Evolutionary conservation across 257 asterid species (phyloP), one percentile per base, ranked within the genome.

Genomic region (Gentiana straminea): DNA sequence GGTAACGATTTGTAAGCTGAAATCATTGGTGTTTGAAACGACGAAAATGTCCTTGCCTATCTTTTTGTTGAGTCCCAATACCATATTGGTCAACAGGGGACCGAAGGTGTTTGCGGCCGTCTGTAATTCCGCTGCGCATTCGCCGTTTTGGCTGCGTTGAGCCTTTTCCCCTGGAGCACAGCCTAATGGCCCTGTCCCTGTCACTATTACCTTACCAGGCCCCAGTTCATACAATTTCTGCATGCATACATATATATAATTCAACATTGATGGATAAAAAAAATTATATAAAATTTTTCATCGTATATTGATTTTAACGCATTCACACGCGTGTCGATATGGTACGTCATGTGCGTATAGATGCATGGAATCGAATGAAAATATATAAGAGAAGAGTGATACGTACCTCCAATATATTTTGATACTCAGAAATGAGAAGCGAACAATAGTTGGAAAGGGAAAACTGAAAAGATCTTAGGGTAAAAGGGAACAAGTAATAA

Each of bases 161-260:
- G 96, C 98, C 57, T 84, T 35, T 52, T 86, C 96, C 0, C 94
- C 93, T 0, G 98, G 98, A 54, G 81, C 94, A 52, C 98, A 90
- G 12, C 98, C 98, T 33, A 90, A 8, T 13, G 96, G 98, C 0
- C 98, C 98, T 1, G 86, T 79, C 2, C 98, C 98, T 0, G 96
- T 90, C 68, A 90, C 98, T 0, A 90, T n/a, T n/a, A 90, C 72
- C 46, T 84, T 63, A 1, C 81, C 83, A 7, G 86, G 74, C 11
- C 98, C 96, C 0, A 82, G 73, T 1, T 52, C 66, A 60, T 84
- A 51, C 36, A 90, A 46, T 24, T 68, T 76, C 95, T 89, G 70
- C 63, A n/a, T 35, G 9, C 9, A 9, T 55, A 48, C 38, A 48
- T 35, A 13, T 15, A 15, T 13, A 41, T 7, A 13, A 46, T 1